Evolutionary conservation across 1,284 basidiomycete species (phyloP).

Genomic region (Dichomitus squalens): DNA sequence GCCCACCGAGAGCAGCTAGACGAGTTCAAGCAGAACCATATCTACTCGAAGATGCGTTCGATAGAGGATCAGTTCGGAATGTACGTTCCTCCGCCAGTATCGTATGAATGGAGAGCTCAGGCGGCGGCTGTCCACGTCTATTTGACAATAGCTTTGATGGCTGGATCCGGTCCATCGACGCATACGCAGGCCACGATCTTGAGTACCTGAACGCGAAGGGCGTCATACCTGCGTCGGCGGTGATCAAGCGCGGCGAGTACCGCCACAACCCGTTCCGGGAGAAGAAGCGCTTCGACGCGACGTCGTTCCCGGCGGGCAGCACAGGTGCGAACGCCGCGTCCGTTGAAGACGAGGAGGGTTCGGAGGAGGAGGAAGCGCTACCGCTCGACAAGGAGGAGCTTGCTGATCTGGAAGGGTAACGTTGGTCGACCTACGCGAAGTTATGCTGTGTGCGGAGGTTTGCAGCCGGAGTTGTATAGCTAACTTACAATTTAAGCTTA

Average conservation of each 20-base stretch:
- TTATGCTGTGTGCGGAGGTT: too few species aligned
- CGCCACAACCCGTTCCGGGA: constrained; percentile 55
- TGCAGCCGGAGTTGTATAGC: too few species aligned
- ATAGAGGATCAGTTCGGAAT: constrained; percentile 82
- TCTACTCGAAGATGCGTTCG: constrained; percentile 82
- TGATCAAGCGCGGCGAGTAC: constrained; percentile 44
- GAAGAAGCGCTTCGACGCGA: constrained; percentile 64
- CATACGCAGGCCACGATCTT: constrained; percentile 70
- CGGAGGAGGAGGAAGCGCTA: constrained; percentile 54
- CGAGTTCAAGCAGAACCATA: constrained; percentile 81
- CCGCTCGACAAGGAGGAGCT: constrained; percentile 54
- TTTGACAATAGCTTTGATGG: constrained; percentile 63
- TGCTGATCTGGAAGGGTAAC: constrained; percentile 73
- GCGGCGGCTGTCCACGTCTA: neutral
- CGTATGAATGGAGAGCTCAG: too few species aligned
- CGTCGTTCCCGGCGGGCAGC: constrained; percentile 46
- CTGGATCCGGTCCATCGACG: constrained; percentile 72
- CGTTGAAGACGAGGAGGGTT: constrained; percentile 46
- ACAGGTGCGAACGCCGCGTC: constrained; percentile 39
- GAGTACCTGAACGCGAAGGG: constrained; percentile 73
- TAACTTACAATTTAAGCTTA: too few species aligned
- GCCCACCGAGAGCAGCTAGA: constrained; percentile 65
- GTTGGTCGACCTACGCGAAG: too few species aligned
- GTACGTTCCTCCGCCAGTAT: constrained; percentile 49
- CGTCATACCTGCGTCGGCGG: constrained; percentile 65